Conservation (phyloP, 2,329 filamentous ascomycete species). For the Paradendryphiella salina region DNA sequence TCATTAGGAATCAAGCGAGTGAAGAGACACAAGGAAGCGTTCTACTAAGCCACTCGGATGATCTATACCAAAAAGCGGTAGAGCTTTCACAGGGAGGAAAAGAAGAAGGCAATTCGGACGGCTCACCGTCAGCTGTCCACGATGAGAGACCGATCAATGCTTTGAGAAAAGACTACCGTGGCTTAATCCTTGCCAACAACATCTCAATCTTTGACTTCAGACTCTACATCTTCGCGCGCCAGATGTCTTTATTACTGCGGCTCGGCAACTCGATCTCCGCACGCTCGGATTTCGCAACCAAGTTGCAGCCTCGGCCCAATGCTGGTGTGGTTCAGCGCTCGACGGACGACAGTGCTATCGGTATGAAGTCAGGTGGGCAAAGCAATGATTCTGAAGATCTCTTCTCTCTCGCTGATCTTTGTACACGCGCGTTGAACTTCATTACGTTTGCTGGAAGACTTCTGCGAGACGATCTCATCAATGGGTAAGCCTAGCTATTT, state of each 20-base stretch:
- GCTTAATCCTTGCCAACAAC: conserved; percentile 89
- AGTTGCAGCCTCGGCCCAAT: conserved; percentile 37
- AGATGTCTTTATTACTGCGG: conserved; percentile 78
- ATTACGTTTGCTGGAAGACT: conserved; percentile 78
- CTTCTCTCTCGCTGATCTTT: conserved; percentile 80
- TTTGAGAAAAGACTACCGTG: conserved; percentile 76
- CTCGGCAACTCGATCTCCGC: conserved; percentile 67
- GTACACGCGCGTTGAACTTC: conserved; percentile 79
- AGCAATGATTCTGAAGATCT: conserved; percentile 71
- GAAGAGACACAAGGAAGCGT: conserved; percentile 70
- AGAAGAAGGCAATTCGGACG: conserved; percentile 9
- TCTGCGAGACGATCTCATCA: conserved; percentile 75
- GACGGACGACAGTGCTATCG: conserved; percentile 38
- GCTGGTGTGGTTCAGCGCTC: conserved; percentile 33
- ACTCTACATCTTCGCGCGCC: conserved; percentile 89
- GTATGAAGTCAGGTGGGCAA: conserved; percentile 26
- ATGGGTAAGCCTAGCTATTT: conserved; percentile 53
- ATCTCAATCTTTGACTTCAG: conserved; percentile 96
- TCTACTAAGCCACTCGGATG: conserved; percentile 72
- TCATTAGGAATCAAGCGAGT: conserved; percentile 72
- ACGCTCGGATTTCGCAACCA: conserved; percentile 48
- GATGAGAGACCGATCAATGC: conserved; percentile 46
- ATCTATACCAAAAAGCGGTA: conserved; percentile 61
- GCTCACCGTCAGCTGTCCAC: conserved; percentile 26
- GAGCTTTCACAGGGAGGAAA: conserved; percentile 27